A percentile compares a stretch with the other conserved stretches of the same genome.
These are phyloP conservation scores for Colletotrichum limetticola DNA, from an alignment of 2,329 filamentous ascomycete species.

Conservation along the genomic window DNA sequence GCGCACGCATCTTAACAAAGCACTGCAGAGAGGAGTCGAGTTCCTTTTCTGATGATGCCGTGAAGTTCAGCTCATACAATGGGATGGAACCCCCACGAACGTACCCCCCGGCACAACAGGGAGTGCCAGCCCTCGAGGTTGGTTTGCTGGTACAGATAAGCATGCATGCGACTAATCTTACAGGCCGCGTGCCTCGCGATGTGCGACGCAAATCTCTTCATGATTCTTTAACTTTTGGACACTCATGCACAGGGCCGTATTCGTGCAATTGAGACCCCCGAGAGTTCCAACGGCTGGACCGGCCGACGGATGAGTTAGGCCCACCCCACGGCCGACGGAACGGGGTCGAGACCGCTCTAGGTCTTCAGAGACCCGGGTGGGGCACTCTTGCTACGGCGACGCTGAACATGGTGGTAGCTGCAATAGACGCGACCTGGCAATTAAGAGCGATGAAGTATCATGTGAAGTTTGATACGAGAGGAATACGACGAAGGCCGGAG, in stretches of 20 bases:
- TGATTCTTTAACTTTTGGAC: neutral
- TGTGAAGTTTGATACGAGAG: neutral
- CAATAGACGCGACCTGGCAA: neutral
- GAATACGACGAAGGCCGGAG: neutral
- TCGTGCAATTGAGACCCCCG: neutral
- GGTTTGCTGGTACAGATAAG: neutral
- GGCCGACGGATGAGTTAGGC: neutral
- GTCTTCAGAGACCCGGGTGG: neutral
- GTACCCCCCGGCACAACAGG: neutral
- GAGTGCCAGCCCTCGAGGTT: neutral
- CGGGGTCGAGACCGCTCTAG: conserved; percentile 15
- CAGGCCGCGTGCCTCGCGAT: neutral
- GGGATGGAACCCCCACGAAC: neutral
- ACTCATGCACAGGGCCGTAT: neutral
- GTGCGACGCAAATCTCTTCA: neutral
- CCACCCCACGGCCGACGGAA: neutral
- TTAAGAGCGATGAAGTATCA: neutral
- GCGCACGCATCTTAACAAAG: neutral
- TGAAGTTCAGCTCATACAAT: neutral
- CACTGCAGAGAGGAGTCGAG: neutral
- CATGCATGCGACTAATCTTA: neutral
- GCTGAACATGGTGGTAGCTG: neutral
- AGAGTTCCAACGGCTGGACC: neutral
- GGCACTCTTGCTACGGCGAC: neutral
- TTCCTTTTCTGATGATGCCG: neutral